Conservation (phyloP, 345 rosid genomes). For the Aquilaria sinensis region DNA sequence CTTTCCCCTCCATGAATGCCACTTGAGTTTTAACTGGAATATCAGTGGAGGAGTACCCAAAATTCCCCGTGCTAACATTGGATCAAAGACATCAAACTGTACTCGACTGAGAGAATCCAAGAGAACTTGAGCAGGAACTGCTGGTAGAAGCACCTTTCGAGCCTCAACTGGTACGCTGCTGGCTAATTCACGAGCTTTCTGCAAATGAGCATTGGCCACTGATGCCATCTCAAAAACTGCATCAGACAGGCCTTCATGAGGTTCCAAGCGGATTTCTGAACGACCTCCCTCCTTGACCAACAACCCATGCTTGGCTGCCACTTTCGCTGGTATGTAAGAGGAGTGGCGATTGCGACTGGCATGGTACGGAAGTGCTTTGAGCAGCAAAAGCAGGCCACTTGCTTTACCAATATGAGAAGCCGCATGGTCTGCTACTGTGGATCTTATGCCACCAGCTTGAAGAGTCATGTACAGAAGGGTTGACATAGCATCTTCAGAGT, state of each 20-base stretch:
- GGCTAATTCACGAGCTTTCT: slow-evolving; percentile 75
- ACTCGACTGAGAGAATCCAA: slow-evolving; percentile 49
- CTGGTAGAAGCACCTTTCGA: slow-evolving; percentile 63
- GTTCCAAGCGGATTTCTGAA: slow-evolving; percentile 49
- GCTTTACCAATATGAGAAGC: slow-evolving; percentile 95
- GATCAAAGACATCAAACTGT: slow-evolving; percentile 82
- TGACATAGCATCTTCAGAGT: slow-evolving; percentile 76
- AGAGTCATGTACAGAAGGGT: slow-evolving; percentile 78
- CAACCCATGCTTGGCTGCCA: slow-evolving; percentile 71
- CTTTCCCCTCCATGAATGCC: slow-evolving; percentile 65
- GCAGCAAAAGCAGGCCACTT: slow-evolving; percentile 79
- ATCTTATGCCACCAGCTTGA: slow-evolving; percentile 78
- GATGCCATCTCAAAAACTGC: slow-evolving; percentile 88
- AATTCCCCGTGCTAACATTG: slow-evolving; percentile 62
- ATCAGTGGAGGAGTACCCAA: slow-evolving; percentile 73
- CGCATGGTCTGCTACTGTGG: slow-evolving; percentile 79
- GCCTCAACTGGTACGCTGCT: slow-evolving; percentile 65
- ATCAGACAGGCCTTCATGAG: slow-evolving; percentile 53
- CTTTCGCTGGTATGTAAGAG: slow-evolving; percentile 53
- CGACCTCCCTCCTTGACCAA: slow-evolving; percentile 58
- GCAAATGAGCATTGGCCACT: slow-evolving; percentile 69
- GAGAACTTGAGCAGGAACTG: slow-evolving; percentile 69
- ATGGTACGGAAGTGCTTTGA: slow-evolving; percentile 76
- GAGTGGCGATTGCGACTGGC: slow-evolving; percentile 65
- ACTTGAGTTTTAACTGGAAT: slow-evolving; percentile 78